Conservation (phyloP, 345 rosid species). For the Lepidium aucheri region DNA sequence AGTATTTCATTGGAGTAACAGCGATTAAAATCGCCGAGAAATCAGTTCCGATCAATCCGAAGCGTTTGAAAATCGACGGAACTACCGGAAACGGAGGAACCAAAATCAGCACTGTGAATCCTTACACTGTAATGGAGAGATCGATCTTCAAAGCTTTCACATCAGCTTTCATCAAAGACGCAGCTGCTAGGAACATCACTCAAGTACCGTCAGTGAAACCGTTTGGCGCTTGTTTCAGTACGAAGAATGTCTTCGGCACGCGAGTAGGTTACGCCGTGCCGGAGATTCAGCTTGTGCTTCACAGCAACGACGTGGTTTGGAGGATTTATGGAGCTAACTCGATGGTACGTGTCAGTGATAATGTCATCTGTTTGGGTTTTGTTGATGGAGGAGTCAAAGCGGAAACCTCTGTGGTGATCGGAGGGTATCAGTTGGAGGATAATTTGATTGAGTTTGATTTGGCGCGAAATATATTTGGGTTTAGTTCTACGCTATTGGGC, state of each 20-base stretch:
- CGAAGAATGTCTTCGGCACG: conserved; percentile 27
- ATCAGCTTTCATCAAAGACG: conserved; percentile 27
- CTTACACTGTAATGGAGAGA: conserved; percentile 51
- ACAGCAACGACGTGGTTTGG: conserved; percentile 43
- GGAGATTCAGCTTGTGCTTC: conserved; percentile 40
- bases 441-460: conserved; percentile 54
- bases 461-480: conserved; percentile 52
- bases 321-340: conserved; percentile 60
- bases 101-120: conserved; percentile 64
- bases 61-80: conserved; percentile 33
- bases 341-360: conserved; percentile 43
- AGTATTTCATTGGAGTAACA: conserved; percentile 57
- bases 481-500: conserved; percentile 45
- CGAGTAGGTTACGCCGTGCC: conserved; percentile 57
- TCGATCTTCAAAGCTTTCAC: conserved; percentile 47
- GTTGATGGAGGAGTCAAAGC: conserved; percentile 60
- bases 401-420: conserved; percentile 52
- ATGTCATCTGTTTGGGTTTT: conserved; percentile 55
- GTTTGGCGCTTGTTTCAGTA: conserved; percentile 52
- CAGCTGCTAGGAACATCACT: conserved; percentile 37
- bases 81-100: conserved; percentile 52
- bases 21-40: conserved; percentile 35
- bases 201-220: conserved; percentile 43
- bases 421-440: conserved; percentile 59
- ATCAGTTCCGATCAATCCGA: conserved; percentile 31